phyloP scores from a whole-genome alignment of 2,329 filamentous ascomycete genomes.

The Fusarium graminum region DNA sequence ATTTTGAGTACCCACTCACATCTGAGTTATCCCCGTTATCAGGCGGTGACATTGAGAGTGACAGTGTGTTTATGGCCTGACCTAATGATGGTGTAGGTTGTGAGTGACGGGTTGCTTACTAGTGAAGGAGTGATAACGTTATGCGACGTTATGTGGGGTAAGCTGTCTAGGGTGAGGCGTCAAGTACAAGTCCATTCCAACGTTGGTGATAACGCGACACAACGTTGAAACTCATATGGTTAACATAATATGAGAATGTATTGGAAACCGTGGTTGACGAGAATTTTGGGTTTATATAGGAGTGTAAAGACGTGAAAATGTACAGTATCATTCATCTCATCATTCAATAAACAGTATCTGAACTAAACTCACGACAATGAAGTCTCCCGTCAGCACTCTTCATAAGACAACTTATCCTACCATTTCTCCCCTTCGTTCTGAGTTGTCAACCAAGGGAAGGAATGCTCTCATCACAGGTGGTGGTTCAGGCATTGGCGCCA shows the following conservation, averaged over 20 bases:
- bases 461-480: constrained; percentile 75
- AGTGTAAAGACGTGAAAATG: accelerated
- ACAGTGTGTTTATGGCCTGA: neutral
- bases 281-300: neutral
- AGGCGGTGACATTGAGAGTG: constrained; percentile 34
- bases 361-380: constrained; percentile 8
- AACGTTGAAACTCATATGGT: constrained; percentile 15
- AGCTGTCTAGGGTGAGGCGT: constrained; percentile 6
- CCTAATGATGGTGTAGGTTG: constrained; percentile 1
- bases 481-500: constrained; percentile 72
- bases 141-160: constrained; percentile 29
- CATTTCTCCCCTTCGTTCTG: constrained; percentile 53
- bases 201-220: constrained; percentile 20
- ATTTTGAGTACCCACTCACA: constrained; percentile 31
- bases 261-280: neutral
- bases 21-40: constrained; percentile 22
- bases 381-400: constrained; percentile 18
- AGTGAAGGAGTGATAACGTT: constrained; percentile 24
- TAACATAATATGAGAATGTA: neutral
- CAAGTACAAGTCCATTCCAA: neutral
- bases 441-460: constrained; percentile 55
- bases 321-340: neutral
- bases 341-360: neutral
- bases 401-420: constrained; percentile 49
- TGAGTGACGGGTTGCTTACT: constrained; percentile 27